A percentile compares a stretch with the other conserved stretches of the same genome.
These are phyloP conservation scores for Cinnamomum chago DNA, from an alignment of 164 flowering plant genomes.

Conservation along the genomic window DNA sequence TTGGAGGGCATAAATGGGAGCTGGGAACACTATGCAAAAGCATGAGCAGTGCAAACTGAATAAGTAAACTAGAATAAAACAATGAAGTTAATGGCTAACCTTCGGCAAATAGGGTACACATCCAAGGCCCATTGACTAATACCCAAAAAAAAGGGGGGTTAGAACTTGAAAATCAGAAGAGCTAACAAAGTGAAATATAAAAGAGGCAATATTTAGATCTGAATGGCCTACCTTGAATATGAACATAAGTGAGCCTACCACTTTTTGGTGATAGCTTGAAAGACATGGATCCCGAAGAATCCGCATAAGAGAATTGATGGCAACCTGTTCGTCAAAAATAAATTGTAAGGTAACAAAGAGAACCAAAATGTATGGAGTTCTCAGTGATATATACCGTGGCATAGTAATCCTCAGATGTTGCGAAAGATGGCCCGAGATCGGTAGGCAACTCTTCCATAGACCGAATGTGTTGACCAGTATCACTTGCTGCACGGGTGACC, in stretches of 20 bases:
- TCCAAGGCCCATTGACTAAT: slow-evolving; percentile 92
- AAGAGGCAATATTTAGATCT: not conserved
- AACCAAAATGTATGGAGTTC: not conserved
- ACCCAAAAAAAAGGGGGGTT: slow-evolving; percentile 19
- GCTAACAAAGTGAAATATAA: not conserved
- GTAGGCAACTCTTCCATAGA: slow-evolving; percentile 82
- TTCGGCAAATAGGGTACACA: slow-evolving; percentile 94
- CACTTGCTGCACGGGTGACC: slow-evolving; percentile 65
- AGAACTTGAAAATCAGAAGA: not conserved
- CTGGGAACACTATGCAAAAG: not conserved
- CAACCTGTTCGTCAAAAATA: slow-evolving; percentile 51
- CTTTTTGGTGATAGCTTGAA: slow-evolving; percentile 92
- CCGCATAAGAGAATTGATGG: slow-evolving; percentile 93
- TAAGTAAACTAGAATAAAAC: not conserved
- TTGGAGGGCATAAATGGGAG: not conserved
- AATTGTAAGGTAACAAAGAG: slow-evolving; percentile 6
- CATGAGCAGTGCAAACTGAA: not conserved
- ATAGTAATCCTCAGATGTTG: slow-evolving; percentile 92
- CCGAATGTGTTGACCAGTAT: slow-evolving; percentile 77
- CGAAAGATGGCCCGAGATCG: slow-evolving; percentile 97
- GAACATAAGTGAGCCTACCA: slow-evolving; percentile 95
- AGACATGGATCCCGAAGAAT: slow-evolving; percentile 96
- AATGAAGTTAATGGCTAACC: slow-evolving; percentile 41
- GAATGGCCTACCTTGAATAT: slow-evolving; percentile 67
- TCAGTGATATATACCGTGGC: slow-evolving; percentile 57